phyloP scores from a whole-genome alignment of 2,329 filamentous ascomycete species.

The Aspergillus udagawae region DNA sequence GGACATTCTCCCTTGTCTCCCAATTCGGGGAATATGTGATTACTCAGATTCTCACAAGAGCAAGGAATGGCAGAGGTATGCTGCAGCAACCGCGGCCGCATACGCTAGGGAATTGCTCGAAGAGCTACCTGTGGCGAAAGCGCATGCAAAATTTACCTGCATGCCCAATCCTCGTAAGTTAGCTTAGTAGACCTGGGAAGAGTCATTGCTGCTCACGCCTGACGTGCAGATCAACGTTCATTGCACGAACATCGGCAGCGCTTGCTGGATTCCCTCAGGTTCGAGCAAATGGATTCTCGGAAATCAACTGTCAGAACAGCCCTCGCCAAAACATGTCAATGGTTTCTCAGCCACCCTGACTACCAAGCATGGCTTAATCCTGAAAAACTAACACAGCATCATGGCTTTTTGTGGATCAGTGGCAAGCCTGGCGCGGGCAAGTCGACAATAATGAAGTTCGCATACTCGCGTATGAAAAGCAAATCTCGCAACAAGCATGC shows the following conservation, averaged over 20 bases:
- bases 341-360: slow-evolving; percentile 34
- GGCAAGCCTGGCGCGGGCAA: slow-evolving; percentile 39
- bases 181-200: background rate
- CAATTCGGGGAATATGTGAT: slow-evolving; percentile 42
- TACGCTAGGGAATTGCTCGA: slow-evolving; percentile 20
- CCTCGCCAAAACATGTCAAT: slow-evolving; percentile 40
- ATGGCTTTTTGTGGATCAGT: slow-evolving; percentile 37
- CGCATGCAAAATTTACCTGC: background rate
- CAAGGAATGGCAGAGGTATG: slow-evolving; percentile 36
- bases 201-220: background rate
- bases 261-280: slow-evolving; percentile 28
- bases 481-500: slow-evolving; percentile 31
- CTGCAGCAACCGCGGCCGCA: slow-evolving; percentile 29
- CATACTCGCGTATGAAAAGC: slow-evolving; percentile 32
- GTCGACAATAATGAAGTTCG: slow-evolving; percentile 44
- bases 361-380: slow-evolving; percentile 40
- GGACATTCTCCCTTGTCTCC: slow-evolving; percentile 33
- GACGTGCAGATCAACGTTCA: slow-evolving; percentile 1
- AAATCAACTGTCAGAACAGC: slow-evolving; percentile 34
- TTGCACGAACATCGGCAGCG: slow-evolving; percentile 1
- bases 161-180: slow-evolving; percentile 6
- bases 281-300: slow-evolving; percentile 41
- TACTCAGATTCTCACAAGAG: slow-evolving; percentile 41
- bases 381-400: slow-evolving; percentile 13
- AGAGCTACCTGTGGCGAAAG: slow-evolving; percentile 7